phyloP scores from a whole-genome alignment of 495 filamentous ascomycete species.

The Tuber aestivum region DNA sequence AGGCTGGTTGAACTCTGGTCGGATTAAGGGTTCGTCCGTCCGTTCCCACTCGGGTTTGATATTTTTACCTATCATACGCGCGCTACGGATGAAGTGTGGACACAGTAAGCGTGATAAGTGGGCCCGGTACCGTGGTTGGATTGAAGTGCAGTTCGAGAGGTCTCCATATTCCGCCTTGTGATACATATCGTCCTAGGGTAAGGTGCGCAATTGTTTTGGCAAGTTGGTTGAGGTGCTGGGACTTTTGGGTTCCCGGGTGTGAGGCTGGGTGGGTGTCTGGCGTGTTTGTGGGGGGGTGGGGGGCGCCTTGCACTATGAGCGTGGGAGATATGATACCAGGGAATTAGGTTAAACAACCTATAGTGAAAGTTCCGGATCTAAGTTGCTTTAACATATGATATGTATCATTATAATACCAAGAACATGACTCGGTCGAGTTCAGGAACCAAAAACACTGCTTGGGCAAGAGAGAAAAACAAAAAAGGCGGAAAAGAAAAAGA shows the following conservation, averaged over 20 bases:
- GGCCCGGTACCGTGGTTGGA: not conserved
- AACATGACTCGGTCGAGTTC: not conserved
- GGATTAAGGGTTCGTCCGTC: not conserved
- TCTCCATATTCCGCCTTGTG: not conserved
- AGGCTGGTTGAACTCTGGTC: not conserved
- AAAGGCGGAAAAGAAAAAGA: constrained; percentile 4
- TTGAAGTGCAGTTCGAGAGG: not conserved
- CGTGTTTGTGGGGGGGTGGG: not conserved
- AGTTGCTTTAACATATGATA: no score
- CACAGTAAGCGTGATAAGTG: not conserved
- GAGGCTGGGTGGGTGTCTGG: not conserved
- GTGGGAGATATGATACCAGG: not conserved
- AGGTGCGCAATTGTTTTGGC: constrained; percentile 4
- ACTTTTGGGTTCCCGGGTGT: not conserved
- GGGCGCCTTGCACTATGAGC: not conserved
- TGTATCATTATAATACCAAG: not conserved
- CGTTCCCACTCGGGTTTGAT: no score
- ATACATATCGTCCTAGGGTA: not conserved
- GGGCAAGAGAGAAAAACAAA: not conserved
- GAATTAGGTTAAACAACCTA: not conserved
- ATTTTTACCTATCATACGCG: not conserved
- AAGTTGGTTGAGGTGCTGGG: not conserved
- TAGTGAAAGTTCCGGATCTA: not conserved
- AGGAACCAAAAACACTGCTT: not conserved
- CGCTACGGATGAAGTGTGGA: not conserved